These are phyloP conservation scores for Petunia axillaris DNA, from an alignment of 257 asterid species.

Conservation along the genomic window DNA sequence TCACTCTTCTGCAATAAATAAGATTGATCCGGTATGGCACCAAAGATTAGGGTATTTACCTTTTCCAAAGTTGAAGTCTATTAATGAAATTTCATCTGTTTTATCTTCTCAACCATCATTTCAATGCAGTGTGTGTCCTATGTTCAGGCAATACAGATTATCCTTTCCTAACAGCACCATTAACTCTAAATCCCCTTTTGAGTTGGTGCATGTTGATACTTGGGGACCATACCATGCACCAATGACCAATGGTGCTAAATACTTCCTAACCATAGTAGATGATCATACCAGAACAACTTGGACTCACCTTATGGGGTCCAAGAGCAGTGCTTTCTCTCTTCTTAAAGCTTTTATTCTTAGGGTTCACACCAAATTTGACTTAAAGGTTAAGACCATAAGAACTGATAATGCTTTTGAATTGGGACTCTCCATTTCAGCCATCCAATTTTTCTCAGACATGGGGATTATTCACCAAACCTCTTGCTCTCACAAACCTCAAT, in stretches of 20 bases:
- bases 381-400: neutral
- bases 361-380: neutral
- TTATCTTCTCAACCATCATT: too few species aligned
- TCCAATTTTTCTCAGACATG: too few species aligned
- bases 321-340: neutral
- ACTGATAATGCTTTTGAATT: neutral
- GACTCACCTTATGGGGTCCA: neutral
- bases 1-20: too few species aligned
- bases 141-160: neutral
- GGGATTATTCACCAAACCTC: conserved; percentile 18
- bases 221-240: neutral
- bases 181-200: neutral
- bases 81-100: too few species aligned
- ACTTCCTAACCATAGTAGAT: conserved; percentile 6
- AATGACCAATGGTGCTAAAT: neutral
- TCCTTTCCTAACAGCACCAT: neutral
- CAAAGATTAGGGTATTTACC: too few species aligned
- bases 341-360: neutral
- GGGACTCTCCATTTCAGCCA: too few species aligned
- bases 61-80: too few species aligned
- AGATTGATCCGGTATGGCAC: too few species aligned
- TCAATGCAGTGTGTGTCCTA: neutral
- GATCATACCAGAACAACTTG: neutral
- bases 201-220: neutral
- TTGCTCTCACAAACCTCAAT: neutral